Percentiles rank a stretch among this genome's conserved stretches.
These are phyloP conservation scores for Cordyceps cicadae DNA, from an alignment of 2,329 filamentous ascomycete genomes.

Conservation along the genomic window DNA sequence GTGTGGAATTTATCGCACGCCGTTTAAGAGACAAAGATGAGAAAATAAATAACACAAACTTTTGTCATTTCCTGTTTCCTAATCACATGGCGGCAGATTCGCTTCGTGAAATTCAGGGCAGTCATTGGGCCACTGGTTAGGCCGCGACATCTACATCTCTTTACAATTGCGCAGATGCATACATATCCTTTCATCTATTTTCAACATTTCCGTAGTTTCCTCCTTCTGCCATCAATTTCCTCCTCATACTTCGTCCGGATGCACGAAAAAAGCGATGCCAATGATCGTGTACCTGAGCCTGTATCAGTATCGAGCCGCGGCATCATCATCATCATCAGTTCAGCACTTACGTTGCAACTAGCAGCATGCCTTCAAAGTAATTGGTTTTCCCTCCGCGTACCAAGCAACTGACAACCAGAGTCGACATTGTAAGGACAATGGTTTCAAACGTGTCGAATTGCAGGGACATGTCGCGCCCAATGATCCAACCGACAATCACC, in stretches of 20 bases:
- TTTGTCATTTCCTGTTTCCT: no score
- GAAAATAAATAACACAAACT: no score
- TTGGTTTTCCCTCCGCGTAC: constrained; percentile 15
- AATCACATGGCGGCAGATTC: neutral
- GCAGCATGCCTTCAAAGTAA: constrained; percentile 15
- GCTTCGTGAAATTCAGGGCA: no score
- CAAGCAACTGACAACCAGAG: constrained; percentile 15
- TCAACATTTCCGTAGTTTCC: neutral
- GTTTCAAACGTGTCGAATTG: constrained; percentile 16
- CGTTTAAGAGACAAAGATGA: no score
- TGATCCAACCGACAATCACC: constrained; percentile 13
- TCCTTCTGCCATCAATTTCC: neutral
- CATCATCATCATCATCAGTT: no score
- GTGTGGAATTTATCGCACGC: no score
- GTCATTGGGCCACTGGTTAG: no score
- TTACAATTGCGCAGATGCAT: neutral
- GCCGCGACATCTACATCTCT: neutral
- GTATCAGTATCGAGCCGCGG: neutral
- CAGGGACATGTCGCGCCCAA: constrained; percentile 13
- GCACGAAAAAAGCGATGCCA: constrained; percentile 8
- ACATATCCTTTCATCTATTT: neutral
- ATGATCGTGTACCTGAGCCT: constrained; percentile 6
- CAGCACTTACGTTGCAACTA: constrained; percentile 13
- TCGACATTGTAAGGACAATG: constrained; percentile 15
- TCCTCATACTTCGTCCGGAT: constrained; percentile 5